Conservation (phyloP, 176 grass and related monocot genomes). For the Cenchrus purpureus region DNA sequence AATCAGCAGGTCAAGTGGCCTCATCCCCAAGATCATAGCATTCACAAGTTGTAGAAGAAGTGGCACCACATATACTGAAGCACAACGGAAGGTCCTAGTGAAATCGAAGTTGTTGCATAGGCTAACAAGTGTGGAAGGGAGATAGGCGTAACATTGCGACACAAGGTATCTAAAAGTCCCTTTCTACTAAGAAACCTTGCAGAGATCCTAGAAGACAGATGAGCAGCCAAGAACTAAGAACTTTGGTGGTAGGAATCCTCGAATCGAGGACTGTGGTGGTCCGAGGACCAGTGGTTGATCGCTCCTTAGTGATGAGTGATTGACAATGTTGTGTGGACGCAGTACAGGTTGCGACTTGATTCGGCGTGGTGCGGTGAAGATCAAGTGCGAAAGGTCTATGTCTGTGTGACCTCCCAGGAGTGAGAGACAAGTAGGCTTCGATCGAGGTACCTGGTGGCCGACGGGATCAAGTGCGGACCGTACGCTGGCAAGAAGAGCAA, state of each 20-base stretch:
- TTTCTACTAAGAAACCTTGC: conserved; percentile 35
- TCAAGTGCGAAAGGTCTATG: too few species aligned
- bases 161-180: neutral
- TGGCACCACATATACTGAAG: neutral
- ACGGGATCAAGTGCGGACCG: too few species aligned
- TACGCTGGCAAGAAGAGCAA: too few species aligned
- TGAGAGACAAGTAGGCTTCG: too few species aligned
- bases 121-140: neutral
- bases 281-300: too few species aligned
- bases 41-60: neutral
- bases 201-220: neutral
- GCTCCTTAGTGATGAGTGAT: too few species aligned
- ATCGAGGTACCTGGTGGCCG: too few species aligned
- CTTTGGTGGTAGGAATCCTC: neutral
- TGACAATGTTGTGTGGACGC: too few species aligned
- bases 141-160: neutral
- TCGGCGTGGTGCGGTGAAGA: too few species aligned
- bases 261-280: too few species aligned
- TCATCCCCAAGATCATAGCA: conserved; percentile 19
- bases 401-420: too few species aligned
- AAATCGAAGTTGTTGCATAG: conserved; percentile 1
- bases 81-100: neutral
- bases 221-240: neutral
- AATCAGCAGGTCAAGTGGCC: neutral
- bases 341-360: too few species aligned